Conservation (phyloP, 2,329 filamentous ascomycete genomes). For the Rhexocercosporidium sp. region DNA sequence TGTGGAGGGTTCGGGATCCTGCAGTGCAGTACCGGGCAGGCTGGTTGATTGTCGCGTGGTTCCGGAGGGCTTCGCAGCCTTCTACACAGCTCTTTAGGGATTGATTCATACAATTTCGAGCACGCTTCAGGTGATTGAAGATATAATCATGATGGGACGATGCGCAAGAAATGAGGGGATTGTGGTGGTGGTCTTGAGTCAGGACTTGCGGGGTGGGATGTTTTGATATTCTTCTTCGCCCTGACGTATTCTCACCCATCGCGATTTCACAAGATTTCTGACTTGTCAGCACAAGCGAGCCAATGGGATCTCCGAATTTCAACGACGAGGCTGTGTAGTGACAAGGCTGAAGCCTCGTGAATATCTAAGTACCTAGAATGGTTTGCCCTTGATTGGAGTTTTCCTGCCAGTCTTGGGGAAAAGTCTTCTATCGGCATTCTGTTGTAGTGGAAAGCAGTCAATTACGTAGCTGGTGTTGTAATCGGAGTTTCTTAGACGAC, state of each 20-base stretch:
- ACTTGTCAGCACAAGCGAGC: constrained; percentile 8
- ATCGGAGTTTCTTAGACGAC: too few relatives aligned
- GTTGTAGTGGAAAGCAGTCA: too few relatives aligned
- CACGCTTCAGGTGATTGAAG: constrained; percentile 21
- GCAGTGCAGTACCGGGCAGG: constrained; percentile 31
- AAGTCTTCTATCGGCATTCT: too few relatives aligned
- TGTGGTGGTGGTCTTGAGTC: constrained; percentile 11
- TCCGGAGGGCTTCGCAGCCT: constrained; percentile 23
- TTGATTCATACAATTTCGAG: constrained; percentile 19
- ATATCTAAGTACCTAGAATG: neutral
- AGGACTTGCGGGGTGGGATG: neutral
- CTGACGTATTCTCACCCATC: neutral
- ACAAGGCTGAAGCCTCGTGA: constrained; percentile 12
- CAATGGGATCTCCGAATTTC: constrained; percentile 2
- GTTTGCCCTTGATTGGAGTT: too few relatives aligned
- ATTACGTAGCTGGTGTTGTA: too few relatives aligned
- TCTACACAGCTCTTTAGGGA: constrained; percentile 9
- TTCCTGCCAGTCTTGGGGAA: too few relatives aligned
- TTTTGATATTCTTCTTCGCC: constrained; percentile 12
- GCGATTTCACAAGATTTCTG: constrained; percentile 5
- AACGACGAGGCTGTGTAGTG: neutral
- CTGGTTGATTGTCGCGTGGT: constrained; percentile 32
- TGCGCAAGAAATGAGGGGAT: constrained; percentile 14
- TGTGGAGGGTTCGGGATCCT: constrained; percentile 40
- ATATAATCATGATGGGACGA: constrained; percentile 18